phyloP scores from a whole-genome alignment of 345 rosid genomes.

The Moricandia moricandioides region DNA sequence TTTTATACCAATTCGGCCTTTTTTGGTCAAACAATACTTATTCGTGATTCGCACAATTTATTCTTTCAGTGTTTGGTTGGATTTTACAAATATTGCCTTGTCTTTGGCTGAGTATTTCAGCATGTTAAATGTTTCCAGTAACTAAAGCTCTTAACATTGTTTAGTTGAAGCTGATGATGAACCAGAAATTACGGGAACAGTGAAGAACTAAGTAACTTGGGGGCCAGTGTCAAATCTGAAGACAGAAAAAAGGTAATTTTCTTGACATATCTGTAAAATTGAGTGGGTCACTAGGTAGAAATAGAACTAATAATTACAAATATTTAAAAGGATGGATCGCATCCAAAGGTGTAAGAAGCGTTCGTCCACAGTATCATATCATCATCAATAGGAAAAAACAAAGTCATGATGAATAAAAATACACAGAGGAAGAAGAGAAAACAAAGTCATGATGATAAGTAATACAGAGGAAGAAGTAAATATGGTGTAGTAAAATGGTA shows the following conservation, averaged over 20 bases:
- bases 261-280: slow-evolving; percentile 2
- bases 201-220: background rate
- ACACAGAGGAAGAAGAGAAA: slow-evolving; percentile 2
- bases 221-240: slow-evolving; percentile 12
- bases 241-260: background rate
- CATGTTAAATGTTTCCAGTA: background rate
- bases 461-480: background rate
- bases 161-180: background rate
- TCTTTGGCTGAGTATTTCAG: background rate
- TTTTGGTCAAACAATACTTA: background rate
- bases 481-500: slow-evolving; percentile 3
- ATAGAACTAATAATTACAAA: slow-evolving; percentile 18
- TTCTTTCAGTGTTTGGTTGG: background rate
- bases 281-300: slow-evolving; percentile 10
- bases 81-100: background rate
- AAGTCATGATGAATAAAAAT: slow-evolving; percentile 13
- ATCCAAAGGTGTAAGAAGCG: slow-evolving; percentile 17
- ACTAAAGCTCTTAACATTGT: background rate
- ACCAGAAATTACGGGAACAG: slow-evolving; percentile 1
- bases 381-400: slow-evolving; percentile 10
- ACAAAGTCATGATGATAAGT: background rate
- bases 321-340: background rate
- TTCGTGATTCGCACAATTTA: background rate
- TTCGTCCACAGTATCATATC: slow-evolving; percentile 25
- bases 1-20: background rate